Evolutionary conservation across 805 yeast genomes (phyloP).

Genomic region (Metschnikowia proteae): DNA sequence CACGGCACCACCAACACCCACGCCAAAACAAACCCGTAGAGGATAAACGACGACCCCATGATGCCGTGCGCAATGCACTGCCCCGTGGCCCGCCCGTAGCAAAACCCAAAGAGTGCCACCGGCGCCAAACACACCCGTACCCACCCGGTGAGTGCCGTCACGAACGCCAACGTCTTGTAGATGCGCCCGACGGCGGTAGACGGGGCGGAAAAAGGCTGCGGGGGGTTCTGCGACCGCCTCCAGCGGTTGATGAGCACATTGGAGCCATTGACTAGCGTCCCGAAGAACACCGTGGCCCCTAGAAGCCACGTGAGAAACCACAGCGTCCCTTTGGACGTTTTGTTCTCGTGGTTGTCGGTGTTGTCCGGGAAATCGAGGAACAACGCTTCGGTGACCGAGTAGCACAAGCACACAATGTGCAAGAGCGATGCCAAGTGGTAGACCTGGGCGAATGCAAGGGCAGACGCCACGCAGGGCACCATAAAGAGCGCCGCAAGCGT

Average conservation of each 20-base stretch:
- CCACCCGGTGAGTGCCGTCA: slow-evolving; percentile 62
- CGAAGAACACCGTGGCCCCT: slow-evolving; percentile 48
- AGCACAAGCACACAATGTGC: slow-evolving; percentile 23
- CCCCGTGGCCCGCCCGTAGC: slow-evolving; percentile 79
- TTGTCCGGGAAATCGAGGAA: slow-evolving; percentile 60
- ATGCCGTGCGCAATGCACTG: slow-evolving; percentile 97
- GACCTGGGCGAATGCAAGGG: slow-evolving; percentile 52
- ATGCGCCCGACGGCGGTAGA: slow-evolving; percentile 12
- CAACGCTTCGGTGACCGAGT: slow-evolving; percentile 54
- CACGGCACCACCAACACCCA: slow-evolving; percentile 70
- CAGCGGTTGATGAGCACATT: slow-evolving; percentile 34
- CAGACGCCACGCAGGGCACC: slow-evolving; percentile 54
- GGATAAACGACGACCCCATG: slow-evolving; percentile 87
- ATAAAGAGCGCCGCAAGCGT: slow-evolving; percentile 47
- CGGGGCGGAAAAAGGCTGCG: slow-evolving; percentile 1
- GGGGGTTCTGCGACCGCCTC: slow-evolving; percentile 1
- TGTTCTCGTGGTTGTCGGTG: slow-evolving; percentile 59
- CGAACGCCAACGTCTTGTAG: slow-evolving; percentile 45
- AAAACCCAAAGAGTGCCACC: slow-evolving; percentile 81
- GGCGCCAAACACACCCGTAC: slow-evolving; percentile 78
- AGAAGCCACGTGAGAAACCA: slow-evolving; percentile 53
- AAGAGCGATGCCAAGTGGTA: slow-evolving; percentile 25
- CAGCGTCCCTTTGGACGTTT: slow-evolving; percentile 65
- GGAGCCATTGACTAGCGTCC: slow-evolving; percentile 53
- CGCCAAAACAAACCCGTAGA: slow-evolving; percentile 70